Conservation (phyloP, 495 filamentous ascomycete genomes). For the Podospora appendiculata region DNA sequence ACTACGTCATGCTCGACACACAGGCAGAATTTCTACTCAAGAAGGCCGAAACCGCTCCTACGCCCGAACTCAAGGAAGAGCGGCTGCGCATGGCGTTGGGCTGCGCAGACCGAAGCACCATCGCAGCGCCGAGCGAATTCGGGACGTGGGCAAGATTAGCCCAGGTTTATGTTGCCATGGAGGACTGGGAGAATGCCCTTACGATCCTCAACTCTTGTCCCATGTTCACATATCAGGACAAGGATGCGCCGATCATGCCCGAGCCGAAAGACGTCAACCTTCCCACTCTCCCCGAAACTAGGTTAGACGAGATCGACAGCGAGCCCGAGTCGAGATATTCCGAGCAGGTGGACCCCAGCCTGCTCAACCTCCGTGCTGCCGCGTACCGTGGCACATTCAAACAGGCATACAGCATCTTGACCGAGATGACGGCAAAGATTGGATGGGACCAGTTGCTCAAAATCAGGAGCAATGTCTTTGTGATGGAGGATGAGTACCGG, state of each 20-base stretch:
- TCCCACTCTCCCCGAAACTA: constrained; percentile 80
- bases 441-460: constrained; percentile 95
- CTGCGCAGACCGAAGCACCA: constrained; percentile 88
- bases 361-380: constrained; percentile 80
- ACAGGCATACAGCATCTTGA: constrained; percentile 88
- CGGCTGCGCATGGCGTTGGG: constrained; percentile 75
- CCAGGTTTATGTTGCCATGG: constrained; percentile 83
- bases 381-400: constrained; percentile 89
- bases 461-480: constrained; percentile 91
- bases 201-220: constrained; percentile 97
- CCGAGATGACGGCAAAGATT: constrained; percentile 89
- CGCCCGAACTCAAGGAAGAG: constrained; percentile 42
- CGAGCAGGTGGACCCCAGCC: constrained; percentile 79
- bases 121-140: constrained; percentile 92
- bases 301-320: constrained; percentile 87
- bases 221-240: constrained; percentile 99
- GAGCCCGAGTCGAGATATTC: constrained; percentile 73
- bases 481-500: constrained; percentile 98
- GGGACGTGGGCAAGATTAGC: constrained; percentile 92
- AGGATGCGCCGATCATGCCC: constrained; percentile 89
- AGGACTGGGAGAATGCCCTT: constrained; percentile 89
- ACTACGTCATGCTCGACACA: constrained; percentile 87
- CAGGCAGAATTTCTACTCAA: constrained; percentile 88
- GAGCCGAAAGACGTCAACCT: constrained; percentile 80
- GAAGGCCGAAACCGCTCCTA: constrained; percentile 55